phyloP scores from a whole-genome alignment of 306 rosid genomes.

The Trichosanthes truncata region DNA sequence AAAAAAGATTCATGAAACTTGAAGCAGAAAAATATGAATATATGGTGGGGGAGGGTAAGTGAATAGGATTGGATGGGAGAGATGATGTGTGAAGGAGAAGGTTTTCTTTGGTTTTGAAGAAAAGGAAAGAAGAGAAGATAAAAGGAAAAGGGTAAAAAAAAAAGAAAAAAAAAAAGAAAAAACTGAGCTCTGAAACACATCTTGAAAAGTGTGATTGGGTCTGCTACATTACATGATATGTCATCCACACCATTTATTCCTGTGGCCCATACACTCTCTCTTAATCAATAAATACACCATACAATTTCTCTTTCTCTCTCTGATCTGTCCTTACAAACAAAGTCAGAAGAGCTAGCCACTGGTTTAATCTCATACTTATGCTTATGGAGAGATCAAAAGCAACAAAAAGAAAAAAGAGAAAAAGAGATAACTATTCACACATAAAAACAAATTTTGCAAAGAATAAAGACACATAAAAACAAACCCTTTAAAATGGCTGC shows the following conservation, averaged over 20 bases:
- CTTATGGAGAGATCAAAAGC: background rate
- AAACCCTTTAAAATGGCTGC: constrained; percentile 8
- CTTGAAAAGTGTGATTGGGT: constrained; percentile 43
- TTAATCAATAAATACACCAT: background rate
- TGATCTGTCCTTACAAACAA: no score
- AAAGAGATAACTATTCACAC: background rate
- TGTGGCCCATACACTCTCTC: constrained; percentile 46
- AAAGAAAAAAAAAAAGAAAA: background rate
- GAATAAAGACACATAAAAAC: constrained; percentile 31
- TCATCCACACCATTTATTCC: constrained; percentile 46
- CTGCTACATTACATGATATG: constrained; percentile 19
- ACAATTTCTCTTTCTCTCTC: background rate
- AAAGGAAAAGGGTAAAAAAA: background rate
- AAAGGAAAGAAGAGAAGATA: background rate
- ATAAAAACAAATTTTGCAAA: background rate
- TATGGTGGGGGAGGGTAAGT: background rate
- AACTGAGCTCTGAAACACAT: constrained; percentile 15
- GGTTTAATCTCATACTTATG: background rate
- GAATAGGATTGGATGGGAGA: background rate
- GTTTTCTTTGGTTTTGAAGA: background rate
- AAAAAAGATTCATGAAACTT: background rate
- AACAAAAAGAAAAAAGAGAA: background rate
- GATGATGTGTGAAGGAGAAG: background rate
- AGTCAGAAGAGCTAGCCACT: background rate
- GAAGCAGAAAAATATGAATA: background rate